Conservation (phyloP, 805 yeast species). For the Saccharomycopsis schoenii region DNA sequence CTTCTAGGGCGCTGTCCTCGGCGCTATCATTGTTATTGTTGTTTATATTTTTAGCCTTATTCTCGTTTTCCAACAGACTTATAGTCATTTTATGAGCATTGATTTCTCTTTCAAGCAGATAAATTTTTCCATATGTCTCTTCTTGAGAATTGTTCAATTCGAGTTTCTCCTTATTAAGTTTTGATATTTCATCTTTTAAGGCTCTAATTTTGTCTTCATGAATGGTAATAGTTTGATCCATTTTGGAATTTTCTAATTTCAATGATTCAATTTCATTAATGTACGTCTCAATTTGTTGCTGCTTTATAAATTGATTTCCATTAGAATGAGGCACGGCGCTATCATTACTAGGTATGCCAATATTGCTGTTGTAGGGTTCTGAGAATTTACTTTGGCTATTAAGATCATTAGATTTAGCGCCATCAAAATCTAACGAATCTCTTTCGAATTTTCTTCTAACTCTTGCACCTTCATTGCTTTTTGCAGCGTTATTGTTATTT, state of each 20-base stretch:
- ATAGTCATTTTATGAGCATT: neutral
- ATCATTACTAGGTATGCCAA: too few species aligned
- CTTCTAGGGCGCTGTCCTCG: neutral
- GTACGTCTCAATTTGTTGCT: neutral
- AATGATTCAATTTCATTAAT: conserved; percentile 34
- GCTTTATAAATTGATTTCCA: too few species aligned
- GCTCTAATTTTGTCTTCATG: conserved; percentile 26
- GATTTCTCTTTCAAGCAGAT: conserved; percentile 12
- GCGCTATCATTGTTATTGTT: neutral
- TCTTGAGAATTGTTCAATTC: conserved; percentile 2
- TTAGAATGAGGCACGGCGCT: neutral
- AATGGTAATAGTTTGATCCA: conserved; percentile 36
- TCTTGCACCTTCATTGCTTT: conserved; percentile 2
- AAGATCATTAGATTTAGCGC: neutral
- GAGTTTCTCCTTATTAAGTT: conserved; percentile 9
- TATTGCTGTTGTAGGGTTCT: neutral
- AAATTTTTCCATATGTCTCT: neutral
- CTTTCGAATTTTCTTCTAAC: neutral
- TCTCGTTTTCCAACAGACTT: conserved; percentile 3
- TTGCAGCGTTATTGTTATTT: neutral
- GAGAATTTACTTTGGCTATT: neutral
- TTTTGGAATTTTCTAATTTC: conserved; percentile 37
- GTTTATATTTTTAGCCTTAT: neutral
- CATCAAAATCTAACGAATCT: neutral
- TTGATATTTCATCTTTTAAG: conserved; percentile 5